Evolutionary conservation across 2,329 filamentous ascomycete genomes (phyloP).

Genomic region (Pseudogymnoascus sp.): DNA sequence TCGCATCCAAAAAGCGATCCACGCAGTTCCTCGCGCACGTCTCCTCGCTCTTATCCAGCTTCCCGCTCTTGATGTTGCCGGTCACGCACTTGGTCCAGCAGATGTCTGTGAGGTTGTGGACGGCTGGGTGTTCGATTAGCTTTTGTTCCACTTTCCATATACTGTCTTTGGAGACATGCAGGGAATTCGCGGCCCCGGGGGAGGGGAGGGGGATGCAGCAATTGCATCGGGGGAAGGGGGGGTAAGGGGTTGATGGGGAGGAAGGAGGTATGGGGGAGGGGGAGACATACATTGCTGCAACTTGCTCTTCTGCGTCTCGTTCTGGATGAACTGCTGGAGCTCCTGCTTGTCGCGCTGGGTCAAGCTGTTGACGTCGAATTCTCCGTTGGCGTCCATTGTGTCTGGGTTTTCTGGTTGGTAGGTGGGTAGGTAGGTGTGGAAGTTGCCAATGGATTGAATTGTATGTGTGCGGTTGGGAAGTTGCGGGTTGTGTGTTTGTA

Average conservation of each 20-base stretch:
- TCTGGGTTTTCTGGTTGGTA: conserved; percentile 15
- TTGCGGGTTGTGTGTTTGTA: neutral
- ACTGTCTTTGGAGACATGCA: too few species aligned
- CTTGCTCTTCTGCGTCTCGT: conserved; percentile 77
- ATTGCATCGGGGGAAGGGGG: neutral
- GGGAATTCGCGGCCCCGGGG: too few species aligned
- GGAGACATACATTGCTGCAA: conserved; percentile 40
- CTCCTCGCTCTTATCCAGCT: conserved; percentile 72
- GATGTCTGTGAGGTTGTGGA: conserved; percentile 61
- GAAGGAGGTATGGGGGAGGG: neutral
- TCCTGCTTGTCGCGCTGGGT: conserved; percentile 77
- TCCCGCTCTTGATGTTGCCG: conserved; percentile 58
- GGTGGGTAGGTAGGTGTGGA: conserved; percentile 25
- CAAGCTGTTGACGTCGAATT: conserved; percentile 63
- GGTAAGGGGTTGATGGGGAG: neutral
- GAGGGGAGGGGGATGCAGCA: neutral
- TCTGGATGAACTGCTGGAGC: conserved; percentile 75
- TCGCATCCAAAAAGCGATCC: conserved; percentile 85
- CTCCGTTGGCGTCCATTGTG: conserved; percentile 8
- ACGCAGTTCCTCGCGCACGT: conserved; percentile 86
- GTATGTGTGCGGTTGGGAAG: neutral
- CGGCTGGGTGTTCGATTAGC: conserved; percentile 50
- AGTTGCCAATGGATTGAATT: neutral
- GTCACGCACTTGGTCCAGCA: conserved; percentile 96
- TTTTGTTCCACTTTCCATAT: neutral